A percentile compares a stretch with the other conserved stretches of the same genome.
Conservation (phyloP, 2,329 filamentous ascomycete genomes). For the Drechslerella dactyloides region DNA sequence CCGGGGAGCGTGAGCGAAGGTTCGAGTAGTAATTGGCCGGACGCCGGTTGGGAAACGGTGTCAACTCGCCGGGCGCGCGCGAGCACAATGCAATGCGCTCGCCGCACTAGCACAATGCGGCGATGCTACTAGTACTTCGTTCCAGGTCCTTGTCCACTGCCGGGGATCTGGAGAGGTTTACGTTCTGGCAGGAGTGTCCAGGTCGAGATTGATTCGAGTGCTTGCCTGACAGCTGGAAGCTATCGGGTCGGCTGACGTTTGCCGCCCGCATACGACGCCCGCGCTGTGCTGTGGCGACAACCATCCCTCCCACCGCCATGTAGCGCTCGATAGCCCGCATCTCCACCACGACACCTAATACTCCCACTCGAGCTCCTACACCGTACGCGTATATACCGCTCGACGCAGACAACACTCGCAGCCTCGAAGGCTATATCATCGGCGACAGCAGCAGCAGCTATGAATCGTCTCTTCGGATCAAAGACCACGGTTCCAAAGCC, state of each 20-base stretch:
- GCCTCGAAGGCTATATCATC: too few species aligned
- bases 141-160: too few species aligned
- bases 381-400: slow-evolving; percentile 1
- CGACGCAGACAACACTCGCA: not conserved
- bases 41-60: too few species aligned
- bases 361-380: slow-evolving; percentile 10
- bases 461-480: slow-evolving; percentile 96
- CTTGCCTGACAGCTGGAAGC: too few species aligned
- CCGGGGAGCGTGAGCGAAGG: not conserved
- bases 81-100: too few species aligned
- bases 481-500: slow-evolving; percentile 88
- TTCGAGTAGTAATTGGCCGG: not conserved
- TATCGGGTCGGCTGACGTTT: slow-evolving; percentile 19
- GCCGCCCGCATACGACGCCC: slow-evolving; percentile 12
- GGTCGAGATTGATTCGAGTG: too few species aligned
- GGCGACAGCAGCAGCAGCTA: slow-evolving; percentile 61
- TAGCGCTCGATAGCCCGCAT: not conserved
- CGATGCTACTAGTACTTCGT: too few species aligned
- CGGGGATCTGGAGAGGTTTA: not conserved
- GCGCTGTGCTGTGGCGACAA: not conserved
- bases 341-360: not conserved
- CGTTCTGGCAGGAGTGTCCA: too few species aligned
- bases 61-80: too few species aligned
- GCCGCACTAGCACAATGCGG: too few species aligned
- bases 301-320: not conserved